Conservation (phyloP, 345 rosid genomes). For the Anastatica hierochuntica region DNA sequence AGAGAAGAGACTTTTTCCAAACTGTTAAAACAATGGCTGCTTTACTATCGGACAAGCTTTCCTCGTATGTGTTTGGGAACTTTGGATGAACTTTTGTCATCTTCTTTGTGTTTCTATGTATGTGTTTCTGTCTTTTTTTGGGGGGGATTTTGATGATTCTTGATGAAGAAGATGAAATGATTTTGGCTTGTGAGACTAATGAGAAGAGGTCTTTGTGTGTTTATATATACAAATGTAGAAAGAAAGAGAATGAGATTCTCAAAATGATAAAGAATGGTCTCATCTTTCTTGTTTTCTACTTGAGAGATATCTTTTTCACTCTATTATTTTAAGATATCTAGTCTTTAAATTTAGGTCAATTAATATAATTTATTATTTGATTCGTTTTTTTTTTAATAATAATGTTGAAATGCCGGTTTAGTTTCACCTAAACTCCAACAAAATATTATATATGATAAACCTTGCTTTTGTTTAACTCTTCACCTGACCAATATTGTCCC, state of each 20-base stretch:
- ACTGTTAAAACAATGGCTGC: conserved; percentile 46
- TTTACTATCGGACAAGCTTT: conserved; percentile 2
- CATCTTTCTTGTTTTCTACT: conserved; percentile 12
- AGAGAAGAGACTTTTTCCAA: conserved; percentile 88
- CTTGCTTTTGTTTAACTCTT: neutral
- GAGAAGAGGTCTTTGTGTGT: conserved; percentile 7
- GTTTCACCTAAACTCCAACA: conserved; percentile 18
- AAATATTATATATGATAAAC: conserved; percentile 1
- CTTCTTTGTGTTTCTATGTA: neutral
- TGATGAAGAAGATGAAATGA: neutral
- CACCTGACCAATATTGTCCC: neutral
- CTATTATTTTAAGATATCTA: conserved; percentile 27
- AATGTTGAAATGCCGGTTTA: conserved; percentile 10
- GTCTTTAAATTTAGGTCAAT: conserved; percentile 1
- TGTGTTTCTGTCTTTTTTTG: neutral
- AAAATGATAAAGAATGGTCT: neutral
- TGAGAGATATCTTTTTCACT: conserved; percentile 15
- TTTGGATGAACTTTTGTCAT: conserved; percentile 81
- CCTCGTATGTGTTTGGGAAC: conserved; percentile 13
- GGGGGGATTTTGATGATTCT: neutral
- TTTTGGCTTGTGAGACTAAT: neutral
- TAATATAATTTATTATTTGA: conserved; percentile 1
- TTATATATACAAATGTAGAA: conserved; percentile 9
- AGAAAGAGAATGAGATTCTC: conserved; percentile 13
- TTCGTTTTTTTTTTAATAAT: conserved; percentile 5